Base-by-base conservation (phyloP, 2,329 filamentous ascomycete genomes). In the Colletotrichum lentis region DNA sequence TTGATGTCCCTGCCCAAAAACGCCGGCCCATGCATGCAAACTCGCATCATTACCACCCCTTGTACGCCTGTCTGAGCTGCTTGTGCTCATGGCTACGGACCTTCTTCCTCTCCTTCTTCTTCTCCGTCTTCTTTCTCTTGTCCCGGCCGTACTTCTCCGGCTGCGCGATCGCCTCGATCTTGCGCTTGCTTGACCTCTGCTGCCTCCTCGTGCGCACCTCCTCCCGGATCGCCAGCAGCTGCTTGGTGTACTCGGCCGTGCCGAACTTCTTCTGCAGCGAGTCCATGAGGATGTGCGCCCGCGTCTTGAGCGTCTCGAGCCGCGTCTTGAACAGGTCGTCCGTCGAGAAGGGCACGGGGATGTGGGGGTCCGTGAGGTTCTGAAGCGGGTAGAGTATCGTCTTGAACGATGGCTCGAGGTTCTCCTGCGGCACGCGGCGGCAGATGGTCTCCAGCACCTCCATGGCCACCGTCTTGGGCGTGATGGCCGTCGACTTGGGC, bases 251-350 rank as follows among this genome's bases (percentile, higher is more conserved):
- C 70, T 88, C 88, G 1, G 89, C 87, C 2, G 91, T 93, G 47
- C 95, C 96, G 59, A 97, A 84, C 76, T 92, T 94, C 81, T 90
- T 91, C 81, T 97, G 94, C 67, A 99, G 77, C n/a, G 86, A 81
- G 71, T 93, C 91, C 82, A 98, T 89, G 12, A 94, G 83, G 73
- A 95, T 91, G 71, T 91, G 87, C 5, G 92, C 91, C 65, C 90
- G 89, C 47, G 87, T 84, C 72, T 91, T 88, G 41, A 99, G 82
- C 0, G 83, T 83, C 71, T 93, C 91, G 77, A 94, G 91, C 22
- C 84, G 86, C 6, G 85, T 82, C 72, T 86, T 88, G 82, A 94
- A 95, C 0, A 81, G 76, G 64, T 90, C 87, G 73, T 95, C 91
- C 6, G 86, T 86, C 27, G 90, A 91, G 71, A 88, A 89, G 0